phyloP scores from a whole-genome alignment of 768 basidiomycete genomes.

The Sporobolomyces pararoseus region DNA sequence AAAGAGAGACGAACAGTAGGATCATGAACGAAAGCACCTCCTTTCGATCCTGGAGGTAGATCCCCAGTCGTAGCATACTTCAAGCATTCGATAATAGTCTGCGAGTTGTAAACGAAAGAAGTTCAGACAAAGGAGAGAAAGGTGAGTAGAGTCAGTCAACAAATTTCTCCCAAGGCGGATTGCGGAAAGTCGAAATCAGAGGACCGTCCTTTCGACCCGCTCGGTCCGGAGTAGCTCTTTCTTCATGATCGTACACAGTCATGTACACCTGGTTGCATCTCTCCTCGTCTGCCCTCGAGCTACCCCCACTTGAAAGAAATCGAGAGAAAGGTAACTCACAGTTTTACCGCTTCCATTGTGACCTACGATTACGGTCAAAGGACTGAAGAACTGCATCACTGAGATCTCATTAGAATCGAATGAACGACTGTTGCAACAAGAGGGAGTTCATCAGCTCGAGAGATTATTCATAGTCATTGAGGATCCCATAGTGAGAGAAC shows the following conservation, averaged over 20 bases:
- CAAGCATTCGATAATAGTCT: slow-evolving; percentile 96
- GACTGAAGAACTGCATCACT: slow-evolving; percentile 93
- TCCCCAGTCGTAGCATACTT: slow-evolving; percentile 99
- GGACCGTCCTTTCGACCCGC: too few relatives aligned
- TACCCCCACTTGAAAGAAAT: not conserved
- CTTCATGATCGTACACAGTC: too few relatives aligned
- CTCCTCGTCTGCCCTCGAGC: too few relatives aligned
- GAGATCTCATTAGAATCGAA: slow-evolving; percentile 93
- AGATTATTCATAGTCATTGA: too few relatives aligned
- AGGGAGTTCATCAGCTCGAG: not conserved
- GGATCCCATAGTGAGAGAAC: not conserved
- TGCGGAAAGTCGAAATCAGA: too few relatives aligned
- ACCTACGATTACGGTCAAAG: slow-evolving; percentile 96
- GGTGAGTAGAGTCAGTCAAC: not conserved
- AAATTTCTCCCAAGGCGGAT: not conserved
- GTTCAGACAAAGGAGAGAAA: not conserved
- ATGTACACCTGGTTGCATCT: too few relatives aligned
- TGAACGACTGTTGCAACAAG: slow-evolving; percentile 61
- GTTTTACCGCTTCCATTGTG: slow-evolving; percentile 99
- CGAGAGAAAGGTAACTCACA: slow-evolving; percentile 46
- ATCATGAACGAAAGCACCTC: slow-evolving; percentile 98
- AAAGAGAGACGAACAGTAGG: slow-evolving; percentile 52
- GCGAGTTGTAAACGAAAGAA: not conserved
- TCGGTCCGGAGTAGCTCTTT: too few relatives aligned
- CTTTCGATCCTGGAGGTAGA: slow-evolving; percentile 92